Percentiles rank a stretch among this genome's conserved stretches.
Evolutionary conservation across 257 asterid genomes (phyloP).

Genomic region (Solanum virginianum): DNA sequence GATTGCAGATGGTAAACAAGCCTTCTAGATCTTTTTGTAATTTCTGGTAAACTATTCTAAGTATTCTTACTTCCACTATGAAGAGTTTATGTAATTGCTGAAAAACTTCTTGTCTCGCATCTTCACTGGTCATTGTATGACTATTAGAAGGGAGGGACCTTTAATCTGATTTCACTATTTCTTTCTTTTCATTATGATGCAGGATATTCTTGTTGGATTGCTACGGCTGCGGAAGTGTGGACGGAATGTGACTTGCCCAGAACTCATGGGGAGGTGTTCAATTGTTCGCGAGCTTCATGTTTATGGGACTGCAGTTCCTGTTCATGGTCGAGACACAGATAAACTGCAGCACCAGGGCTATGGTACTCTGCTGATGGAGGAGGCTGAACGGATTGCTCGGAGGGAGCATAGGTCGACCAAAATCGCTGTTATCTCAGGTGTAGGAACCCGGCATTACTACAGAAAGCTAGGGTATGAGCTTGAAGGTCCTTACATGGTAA

Average conservation of each 20-base stretch:
- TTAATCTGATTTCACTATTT: background rate
- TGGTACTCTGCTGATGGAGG: constrained; percentile 92
- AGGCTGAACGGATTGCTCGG: constrained; percentile 71
- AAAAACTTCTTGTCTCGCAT: background rate
- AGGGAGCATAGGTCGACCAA: constrained; percentile 83
- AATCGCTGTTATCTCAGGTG: constrained; percentile 91
- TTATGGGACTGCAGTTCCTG: constrained; percentile 97
- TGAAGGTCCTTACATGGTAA: constrained; percentile 99
- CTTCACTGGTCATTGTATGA: background rate
- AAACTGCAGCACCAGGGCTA: constrained; percentile 97
- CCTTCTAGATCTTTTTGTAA: background rate
- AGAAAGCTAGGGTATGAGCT: constrained; percentile 93
- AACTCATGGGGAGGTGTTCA: constrained; percentile 80
- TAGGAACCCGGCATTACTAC: constrained; percentile 94
- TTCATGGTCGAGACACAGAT: constrained; percentile 88
- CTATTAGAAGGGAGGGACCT: background rate
- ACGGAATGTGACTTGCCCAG: constrained; percentile 71
- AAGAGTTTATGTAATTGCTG: background rate
- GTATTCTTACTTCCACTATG: background rate
- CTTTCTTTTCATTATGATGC: constrained; percentile 2
- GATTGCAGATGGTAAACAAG: background rate
- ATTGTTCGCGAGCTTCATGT: constrained; percentile 92
- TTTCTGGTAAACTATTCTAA: background rate
- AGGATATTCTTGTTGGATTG: constrained; percentile 96
- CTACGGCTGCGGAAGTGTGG: constrained; percentile 84